Evolutionary conservation across 441 rosid genomes (phyloP).

Genomic region (Erodium moschatum): DNA sequence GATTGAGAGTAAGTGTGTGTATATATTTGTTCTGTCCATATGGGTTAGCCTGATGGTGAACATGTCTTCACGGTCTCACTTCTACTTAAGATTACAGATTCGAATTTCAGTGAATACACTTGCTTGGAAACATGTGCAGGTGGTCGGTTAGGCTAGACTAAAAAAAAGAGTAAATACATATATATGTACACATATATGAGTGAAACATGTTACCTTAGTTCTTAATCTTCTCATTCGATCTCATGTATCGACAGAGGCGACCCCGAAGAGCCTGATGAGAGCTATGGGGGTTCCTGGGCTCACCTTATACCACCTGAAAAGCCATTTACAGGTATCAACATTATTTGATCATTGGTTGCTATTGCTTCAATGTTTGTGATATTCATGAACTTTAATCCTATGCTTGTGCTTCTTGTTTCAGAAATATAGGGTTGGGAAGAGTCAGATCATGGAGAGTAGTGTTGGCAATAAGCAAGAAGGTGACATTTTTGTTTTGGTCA

Average conservation of each 20-base stretch:
- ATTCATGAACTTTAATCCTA: too few relatives aligned
- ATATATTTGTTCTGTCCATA: too few relatives aligned
- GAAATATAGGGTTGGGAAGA: slow-evolving; percentile 88
- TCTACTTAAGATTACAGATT: too few relatives aligned
- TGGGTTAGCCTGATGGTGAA: too few relatives aligned
- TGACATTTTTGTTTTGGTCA: slow-evolving; percentile 18
- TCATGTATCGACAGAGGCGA: slow-evolving; percentile 54
- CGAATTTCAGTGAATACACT: too few relatives aligned
- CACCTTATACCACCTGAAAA: slow-evolving; percentile 89
- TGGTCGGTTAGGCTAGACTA: too few relatives aligned
- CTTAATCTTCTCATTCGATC: background rate
- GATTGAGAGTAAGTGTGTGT: slow-evolving; percentile 46
- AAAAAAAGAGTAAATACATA: too few relatives aligned
- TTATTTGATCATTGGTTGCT: slow-evolving; percentile 4
- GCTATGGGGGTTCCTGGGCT: slow-evolving; percentile 79
- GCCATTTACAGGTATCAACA: slow-evolving; percentile 75
- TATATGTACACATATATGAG: background rate
- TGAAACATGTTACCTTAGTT: background rate
- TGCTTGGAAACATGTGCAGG: too few relatives aligned
- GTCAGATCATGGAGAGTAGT: slow-evolving; percentile 40
- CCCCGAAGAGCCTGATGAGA: slow-evolving; percentile 85
- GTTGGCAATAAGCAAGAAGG: slow-evolving; percentile 42
- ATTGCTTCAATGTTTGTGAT: too few relatives aligned
- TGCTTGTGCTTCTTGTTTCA: slow-evolving; percentile 28
- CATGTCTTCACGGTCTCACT: too few relatives aligned